Percentiles rank a stretch among this genome's conserved stretches.
Evolutionary conservation across 345 rosid genomes (phyloP).

Genomic region (Acer saccharum): DNA sequence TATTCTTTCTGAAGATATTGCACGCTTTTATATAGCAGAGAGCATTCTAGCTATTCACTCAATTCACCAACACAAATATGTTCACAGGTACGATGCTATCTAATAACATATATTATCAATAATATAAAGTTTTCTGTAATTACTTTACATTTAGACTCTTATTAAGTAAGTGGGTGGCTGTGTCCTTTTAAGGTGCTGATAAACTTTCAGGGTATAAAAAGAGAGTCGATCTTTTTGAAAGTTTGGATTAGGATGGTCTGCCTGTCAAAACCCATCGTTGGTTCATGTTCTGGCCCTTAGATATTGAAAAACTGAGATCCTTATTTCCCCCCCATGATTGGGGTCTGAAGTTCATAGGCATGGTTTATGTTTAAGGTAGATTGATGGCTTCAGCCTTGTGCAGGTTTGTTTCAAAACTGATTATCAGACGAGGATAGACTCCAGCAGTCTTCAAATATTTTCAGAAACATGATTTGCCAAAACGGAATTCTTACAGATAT

Average conservation of each 20-base stretch:
- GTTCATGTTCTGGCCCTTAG: background rate
- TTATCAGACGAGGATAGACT: background rate
- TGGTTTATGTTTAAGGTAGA: background rate
- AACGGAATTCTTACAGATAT: background rate
- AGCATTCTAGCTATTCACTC: constrained; percentile 88
- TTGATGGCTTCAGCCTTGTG: background rate
- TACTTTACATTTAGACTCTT: background rate
- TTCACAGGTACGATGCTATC: constrained; percentile 59
- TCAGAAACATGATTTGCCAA: background rate
- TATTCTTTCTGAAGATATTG: constrained; percentile 88
- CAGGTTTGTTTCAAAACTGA: constrained; percentile 2
- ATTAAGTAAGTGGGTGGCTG: constrained; percentile 1
- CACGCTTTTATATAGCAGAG: constrained; percentile 89
- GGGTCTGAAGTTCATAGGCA: background rate
- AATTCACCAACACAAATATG: constrained; percentile 81
- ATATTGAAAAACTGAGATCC: too few relatives aligned
- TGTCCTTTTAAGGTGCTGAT: background rate
- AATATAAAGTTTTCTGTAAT: background rate
- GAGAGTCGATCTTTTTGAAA: background rate
- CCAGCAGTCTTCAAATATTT: background rate
- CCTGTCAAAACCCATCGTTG: background rate
- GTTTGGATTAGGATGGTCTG: background rate
- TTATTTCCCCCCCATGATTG: too few relatives aligned
- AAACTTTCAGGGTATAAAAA: background rate
- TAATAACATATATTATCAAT: background rate